These are phyloP conservation scores for Colletotrichum graminicola DNA, from an alignment of 2,329 filamentous ascomycete species.

Conservation along the genomic window DNA sequence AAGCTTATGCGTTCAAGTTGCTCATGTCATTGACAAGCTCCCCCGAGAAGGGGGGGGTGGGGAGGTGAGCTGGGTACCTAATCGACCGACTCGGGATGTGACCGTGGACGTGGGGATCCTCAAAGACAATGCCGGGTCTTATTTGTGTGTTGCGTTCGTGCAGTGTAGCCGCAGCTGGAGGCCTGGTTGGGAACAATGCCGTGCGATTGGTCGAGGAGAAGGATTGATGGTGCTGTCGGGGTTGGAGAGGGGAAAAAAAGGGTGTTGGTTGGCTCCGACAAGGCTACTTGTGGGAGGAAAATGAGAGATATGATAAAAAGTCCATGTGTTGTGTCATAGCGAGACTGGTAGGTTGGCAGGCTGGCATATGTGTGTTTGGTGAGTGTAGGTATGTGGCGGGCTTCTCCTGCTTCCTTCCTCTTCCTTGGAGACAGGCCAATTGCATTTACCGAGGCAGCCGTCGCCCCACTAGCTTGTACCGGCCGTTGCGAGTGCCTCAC, in stretches of 20 bases:
- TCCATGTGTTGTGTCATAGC: neutral
- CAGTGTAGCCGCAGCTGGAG: conserved; percentile 25
- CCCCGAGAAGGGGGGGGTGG: neutral
- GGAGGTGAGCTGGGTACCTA: conserved; percentile 7
- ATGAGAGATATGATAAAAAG: neutral
- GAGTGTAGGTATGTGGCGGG: neutral
- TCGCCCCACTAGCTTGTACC: neutral
- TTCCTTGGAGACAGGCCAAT: neutral
- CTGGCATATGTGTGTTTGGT: too few relatives aligned
- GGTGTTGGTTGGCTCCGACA: conserved; percentile 11
- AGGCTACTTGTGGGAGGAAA: neutral
- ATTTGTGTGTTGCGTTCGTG: conserved; percentile 23
- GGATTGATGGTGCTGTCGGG: neutral
- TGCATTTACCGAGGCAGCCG: conserved; percentile 3
- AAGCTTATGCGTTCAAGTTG: neutral
- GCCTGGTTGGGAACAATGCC: neutral
- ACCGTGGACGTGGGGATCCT: conserved; percentile 24
- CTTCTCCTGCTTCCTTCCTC: neutral
- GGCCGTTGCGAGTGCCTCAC: neutral
- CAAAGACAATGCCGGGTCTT: conserved; percentile 20
- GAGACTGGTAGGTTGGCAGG: neutral
- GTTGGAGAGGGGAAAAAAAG: neutral
- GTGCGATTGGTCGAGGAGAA: conserved; percentile 28
- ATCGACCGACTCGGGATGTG: conserved; percentile 1
- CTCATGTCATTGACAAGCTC: conserved; percentile 12